Percentiles rank a stretch among this genome's conserved stretches.
phyloP scores from a whole-genome alignment of 2,329 filamentous ascomycete genomes.

The Colletotrichum sp. region DNA sequence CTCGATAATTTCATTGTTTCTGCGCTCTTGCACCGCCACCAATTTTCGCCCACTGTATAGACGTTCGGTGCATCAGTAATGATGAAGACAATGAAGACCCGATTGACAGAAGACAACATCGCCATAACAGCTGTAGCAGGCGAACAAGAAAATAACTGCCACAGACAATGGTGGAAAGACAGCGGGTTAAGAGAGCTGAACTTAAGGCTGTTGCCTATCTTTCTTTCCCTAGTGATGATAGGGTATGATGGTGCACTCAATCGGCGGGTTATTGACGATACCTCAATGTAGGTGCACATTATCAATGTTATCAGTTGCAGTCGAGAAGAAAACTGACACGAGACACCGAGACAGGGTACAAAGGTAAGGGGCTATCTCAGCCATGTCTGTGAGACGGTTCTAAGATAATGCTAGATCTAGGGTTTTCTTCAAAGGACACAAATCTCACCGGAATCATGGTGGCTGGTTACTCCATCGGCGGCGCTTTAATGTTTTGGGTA shows the following conservation, averaged over 20 bases:
- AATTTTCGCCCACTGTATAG: neutral
- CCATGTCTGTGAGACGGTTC: neutral
- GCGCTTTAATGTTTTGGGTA: neutral
- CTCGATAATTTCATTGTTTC: neutral
- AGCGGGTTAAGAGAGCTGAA: neutral
- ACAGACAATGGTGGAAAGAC: neutral
- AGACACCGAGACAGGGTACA: neutral
- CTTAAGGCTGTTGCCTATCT: neutral
- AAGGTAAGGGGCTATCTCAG: neutral
- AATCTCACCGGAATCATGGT: neutral
- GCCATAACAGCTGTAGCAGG: neutral
- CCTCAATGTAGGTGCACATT: neutral
- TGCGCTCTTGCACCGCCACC: neutral
- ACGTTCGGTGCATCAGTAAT: neutral
- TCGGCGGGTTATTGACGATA: neutral
- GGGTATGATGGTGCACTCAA: neutral
- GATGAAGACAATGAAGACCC: neutral
- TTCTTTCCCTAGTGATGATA: neutral
- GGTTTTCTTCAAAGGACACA: neutral
- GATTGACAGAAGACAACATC: neutral
- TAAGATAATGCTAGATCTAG: neutral
- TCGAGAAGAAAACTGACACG: neutral
- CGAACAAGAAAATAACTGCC: neutral
- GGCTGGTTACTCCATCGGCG: neutral
- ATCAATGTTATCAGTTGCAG: neutral